A percentile compares a stretch with the other conserved stretches of the same genome.
Evolutionary conservation across 2,329 filamentous ascomycete genomes (phyloP).

Genomic region (Zymoseptoria crescenta): DNA sequence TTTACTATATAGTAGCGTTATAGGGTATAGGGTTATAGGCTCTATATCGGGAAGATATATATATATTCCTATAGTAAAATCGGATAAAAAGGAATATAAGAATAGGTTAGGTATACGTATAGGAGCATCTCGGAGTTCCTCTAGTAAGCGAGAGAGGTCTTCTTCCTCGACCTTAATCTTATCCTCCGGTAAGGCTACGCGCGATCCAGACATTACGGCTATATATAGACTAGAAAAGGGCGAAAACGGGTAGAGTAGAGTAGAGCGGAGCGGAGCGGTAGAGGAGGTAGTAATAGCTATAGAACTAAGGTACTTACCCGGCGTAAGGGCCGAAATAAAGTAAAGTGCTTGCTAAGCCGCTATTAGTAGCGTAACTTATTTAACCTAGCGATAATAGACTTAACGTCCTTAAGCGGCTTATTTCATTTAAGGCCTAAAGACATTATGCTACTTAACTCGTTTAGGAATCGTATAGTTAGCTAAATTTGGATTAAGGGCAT

Average conservation of each 20-base stretch:
- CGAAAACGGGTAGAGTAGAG: not conserved
- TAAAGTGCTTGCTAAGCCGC: not conserved
- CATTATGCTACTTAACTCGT: too few species aligned
- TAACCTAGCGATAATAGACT: not conserved
- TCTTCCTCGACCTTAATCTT: not conserved
- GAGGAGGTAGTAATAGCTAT: not conserved
- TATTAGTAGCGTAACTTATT: not conserved
- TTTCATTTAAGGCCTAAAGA: too few species aligned
- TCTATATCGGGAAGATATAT: not conserved
- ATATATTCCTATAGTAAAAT: not conserved
- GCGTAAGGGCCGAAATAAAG: not conserved
- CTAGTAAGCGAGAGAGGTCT: not conserved
- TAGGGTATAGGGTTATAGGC: not conserved
- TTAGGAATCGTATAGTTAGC: too few species aligned
- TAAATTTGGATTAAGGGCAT: not conserved
- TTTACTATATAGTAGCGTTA: not conserved
- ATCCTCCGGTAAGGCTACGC: too few species aligned
- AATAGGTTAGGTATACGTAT: not conserved
- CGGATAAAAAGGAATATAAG: not conserved
- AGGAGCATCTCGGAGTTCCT: not conserved
- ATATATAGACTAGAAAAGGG: too few species aligned
- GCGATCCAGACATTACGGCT: too few species aligned
- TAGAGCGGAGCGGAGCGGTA: not conserved
- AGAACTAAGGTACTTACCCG: not conserved
- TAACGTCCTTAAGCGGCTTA: not conserved